Conservation (phyloP, 768 basidiomycete species). For the Rhodotorula graminis region DNA sequence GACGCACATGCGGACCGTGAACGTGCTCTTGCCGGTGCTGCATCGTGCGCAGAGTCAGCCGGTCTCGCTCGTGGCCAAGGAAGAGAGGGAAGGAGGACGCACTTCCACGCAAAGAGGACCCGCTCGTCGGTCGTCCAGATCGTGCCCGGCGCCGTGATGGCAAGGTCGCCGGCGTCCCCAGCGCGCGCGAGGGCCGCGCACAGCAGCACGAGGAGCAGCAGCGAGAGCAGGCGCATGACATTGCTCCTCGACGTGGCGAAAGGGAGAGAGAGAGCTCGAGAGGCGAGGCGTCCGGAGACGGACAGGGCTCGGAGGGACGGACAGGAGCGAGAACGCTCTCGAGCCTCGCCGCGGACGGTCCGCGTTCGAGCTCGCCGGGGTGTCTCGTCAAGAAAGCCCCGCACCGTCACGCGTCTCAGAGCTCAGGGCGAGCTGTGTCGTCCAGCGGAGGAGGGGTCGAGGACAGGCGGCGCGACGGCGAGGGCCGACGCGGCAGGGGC, state of each 20-base stretch:
- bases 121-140: neutral
- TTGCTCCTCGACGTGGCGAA: neutral
- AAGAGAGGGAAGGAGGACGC: neutral
- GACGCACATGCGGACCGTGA: neutral
- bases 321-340: too few relatives aligned
- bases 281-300: neutral
- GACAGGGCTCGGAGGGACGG: neutral
- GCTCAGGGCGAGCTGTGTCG: too few relatives aligned
- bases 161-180: neutral
- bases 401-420: too few relatives aligned
- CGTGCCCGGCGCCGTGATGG: neutral
- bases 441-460: too few relatives aligned
- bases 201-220: neutral
- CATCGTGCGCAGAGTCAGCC: neutral
- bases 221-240: neutral
- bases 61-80: accelerated
- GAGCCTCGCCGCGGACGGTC: too few relatives aligned
- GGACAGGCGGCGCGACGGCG: too few relatives aligned
- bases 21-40: neutral
- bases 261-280: neutral
- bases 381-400: too few relatives aligned
- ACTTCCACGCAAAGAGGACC: neutral
- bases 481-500: too few relatives aligned
- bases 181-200: neutral
- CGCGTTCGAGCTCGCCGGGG: too few relatives aligned